Percentiles rank a stretch among this genome's conserved stretches.
These are phyloP conservation scores for Graphiopsis chlorocephala DNA, from an alignment of 2,329 filamentous ascomycete genomes.

Conservation along the genomic window DNA sequence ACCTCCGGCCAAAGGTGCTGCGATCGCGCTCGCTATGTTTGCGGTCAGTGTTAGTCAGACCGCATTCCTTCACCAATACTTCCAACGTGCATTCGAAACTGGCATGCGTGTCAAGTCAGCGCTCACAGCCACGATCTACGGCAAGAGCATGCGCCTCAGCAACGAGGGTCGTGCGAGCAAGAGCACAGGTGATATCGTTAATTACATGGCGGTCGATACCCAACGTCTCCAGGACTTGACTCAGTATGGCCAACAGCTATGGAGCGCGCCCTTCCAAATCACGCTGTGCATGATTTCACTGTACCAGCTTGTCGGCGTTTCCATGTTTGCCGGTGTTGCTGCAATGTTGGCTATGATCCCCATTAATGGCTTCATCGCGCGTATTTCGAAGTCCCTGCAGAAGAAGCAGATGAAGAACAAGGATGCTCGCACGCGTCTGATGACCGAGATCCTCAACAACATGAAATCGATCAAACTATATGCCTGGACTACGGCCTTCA, in stretches of 20 bases:
- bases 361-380: conserved; percentile 86
- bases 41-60: conserved; percentile 82
- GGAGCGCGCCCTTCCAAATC: conserved; percentile 98
- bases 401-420: conserved; percentile 99
- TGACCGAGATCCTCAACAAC: conserved; percentile 97
- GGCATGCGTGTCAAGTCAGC: conserved; percentile 96
- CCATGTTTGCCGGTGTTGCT: conserved; percentile 91
- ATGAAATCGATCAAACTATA: conserved; percentile 99
- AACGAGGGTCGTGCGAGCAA: conserved; percentile 88
- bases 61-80: conserved; percentile 91
- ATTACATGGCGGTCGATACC: conserved; percentile 98
- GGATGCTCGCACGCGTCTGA: conserved; percentile 84
- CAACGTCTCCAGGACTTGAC: conserved; percentile 92
- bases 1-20: conserved; percentile 77
- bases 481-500: conserved; percentile 94
- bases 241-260: conserved; percentile 91
- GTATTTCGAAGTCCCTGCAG: conserved; percentile 90
- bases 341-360: conserved; percentile 98
- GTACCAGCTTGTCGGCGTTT: conserved; percentile 90
- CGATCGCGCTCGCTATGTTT: conserved; percentile 92
- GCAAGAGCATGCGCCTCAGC: conserved; percentile 83
- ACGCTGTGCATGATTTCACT: conserved; percentile 91
- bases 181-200: conserved; percentile 96
- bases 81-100: conserved; percentile 89
- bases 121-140: conserved; percentile 85